These are phyloP conservation scores for Pestalotiopsis sp. DNA, from an alignment of 2,329 filamentous ascomycete genomes.

Conservation along the genomic window DNA sequence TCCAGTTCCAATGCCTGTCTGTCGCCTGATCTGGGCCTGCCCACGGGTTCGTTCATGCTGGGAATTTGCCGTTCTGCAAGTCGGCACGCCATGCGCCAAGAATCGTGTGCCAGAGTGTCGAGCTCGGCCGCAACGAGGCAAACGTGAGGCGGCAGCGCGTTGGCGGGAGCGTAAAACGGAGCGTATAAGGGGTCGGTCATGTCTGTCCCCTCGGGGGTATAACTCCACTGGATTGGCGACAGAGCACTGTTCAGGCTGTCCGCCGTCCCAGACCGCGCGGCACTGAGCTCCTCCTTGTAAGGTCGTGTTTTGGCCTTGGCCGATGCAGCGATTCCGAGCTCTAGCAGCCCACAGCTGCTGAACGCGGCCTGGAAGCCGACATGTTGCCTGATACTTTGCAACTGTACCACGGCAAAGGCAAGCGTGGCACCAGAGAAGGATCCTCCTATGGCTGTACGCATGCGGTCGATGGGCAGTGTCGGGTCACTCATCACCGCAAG, in stretches of 20 bases:
- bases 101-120: conserved; percentile 7
- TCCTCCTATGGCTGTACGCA: conserved; percentile 9
- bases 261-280: neutral
- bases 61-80: conserved; percentile 3
- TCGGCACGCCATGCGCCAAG: conserved; percentile 12
- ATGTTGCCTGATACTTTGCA: conserved; percentile 1
- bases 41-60: conserved; percentile 2
- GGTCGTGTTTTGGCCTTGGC: conserved; percentile 8
- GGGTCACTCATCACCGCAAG: conserved; percentile 6
- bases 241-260: conserved; percentile 4
- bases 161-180: conserved; percentile 10
- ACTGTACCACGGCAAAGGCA: conserved; percentile 9
- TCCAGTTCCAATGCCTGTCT: neutral
- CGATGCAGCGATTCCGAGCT: conserved; percentile 4
- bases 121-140: conserved; percentile 11
- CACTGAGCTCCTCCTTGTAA: conserved; percentile 4
- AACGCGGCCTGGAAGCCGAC: conserved; percentile 4
- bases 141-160: conserved; percentile 9
- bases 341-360: conserved; percentile 11
- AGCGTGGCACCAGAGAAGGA: conserved; percentile 10
- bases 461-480: conserved; percentile 10
- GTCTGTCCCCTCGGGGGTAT: conserved; percentile 7
- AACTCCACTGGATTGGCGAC: conserved; percentile 8
- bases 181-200: conserved; percentile 11
- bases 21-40: neutral